A percentile compares a stretch with the other conserved stretches of the same genome.
Evolutionary conservation across 768 basidiomycete genomes (phyloP).

Genomic region (Piloderma croceum): DNA sequence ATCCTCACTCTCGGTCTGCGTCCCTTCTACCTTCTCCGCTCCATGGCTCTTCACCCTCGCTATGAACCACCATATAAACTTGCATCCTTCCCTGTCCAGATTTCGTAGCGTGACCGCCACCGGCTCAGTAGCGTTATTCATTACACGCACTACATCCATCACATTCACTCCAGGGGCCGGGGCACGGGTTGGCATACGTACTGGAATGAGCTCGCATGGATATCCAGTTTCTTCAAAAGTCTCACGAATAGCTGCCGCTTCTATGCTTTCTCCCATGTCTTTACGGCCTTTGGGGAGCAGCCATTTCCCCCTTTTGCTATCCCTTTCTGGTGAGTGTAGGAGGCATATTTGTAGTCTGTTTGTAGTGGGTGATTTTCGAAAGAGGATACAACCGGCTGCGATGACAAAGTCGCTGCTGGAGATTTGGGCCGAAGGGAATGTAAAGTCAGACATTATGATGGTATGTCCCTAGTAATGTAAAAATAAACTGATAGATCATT

Average conservation of each 20-base stretch:
- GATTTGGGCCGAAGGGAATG: constrained; percentile 15
- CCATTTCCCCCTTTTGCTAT: constrained; percentile 13
- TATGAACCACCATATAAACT: constrained; percentile 51
- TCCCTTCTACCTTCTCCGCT: constrained; percentile 32
- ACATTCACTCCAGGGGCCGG: constrained; percentile 40
- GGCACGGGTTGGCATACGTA: constrained; percentile 50
- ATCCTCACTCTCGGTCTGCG: constrained; percentile 38
- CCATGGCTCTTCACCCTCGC: constrained; percentile 28
- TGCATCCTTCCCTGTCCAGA: constrained; percentile 21
- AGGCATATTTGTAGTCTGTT: background rate
- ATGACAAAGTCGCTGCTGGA: constrained; percentile 20
- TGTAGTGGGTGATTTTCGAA: background rate
- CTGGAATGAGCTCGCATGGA: constrained; percentile 43
- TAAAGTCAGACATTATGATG: background rate
- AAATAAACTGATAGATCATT: no score
- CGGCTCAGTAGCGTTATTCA: constrained; percentile 25
- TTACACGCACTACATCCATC: constrained; percentile 17
- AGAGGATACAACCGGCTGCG: constrained; percentile 8
- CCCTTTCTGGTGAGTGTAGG: no score
- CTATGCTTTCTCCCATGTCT: constrained; percentile 48
- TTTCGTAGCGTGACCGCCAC: constrained; percentile 30
- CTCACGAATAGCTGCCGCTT: constrained; percentile 50
- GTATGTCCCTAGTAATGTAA: no score
- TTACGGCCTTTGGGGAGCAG: constrained; percentile 61
- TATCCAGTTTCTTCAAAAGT: constrained; percentile 66